These are phyloP conservation scores for Gaeumannomyces sp. DNA, from an alignment of 2,329 filamentous ascomycete species.

Conservation along the genomic window DNA sequence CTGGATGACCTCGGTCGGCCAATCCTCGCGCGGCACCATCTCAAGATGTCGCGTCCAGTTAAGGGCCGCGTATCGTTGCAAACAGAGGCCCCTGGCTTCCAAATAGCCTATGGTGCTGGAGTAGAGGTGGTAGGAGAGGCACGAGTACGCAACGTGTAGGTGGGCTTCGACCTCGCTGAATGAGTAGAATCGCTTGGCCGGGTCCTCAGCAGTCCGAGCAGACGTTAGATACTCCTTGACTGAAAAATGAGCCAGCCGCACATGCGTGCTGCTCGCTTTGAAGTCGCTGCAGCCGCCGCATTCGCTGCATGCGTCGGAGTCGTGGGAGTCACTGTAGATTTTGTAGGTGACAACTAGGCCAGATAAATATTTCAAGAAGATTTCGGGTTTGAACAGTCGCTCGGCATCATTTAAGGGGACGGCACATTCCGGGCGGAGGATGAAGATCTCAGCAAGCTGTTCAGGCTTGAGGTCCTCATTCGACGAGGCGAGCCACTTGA, in stretches of 20 bases:
- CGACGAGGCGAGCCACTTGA: slow-evolving; percentile 1
- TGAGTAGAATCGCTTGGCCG: not conserved
- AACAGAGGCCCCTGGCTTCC: not conserved
- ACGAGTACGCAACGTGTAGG: not conserved
- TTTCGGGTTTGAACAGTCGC: not conserved
- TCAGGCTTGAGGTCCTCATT: not conserved
- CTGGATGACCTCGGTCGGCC: not conserved
- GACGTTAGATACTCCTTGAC: not conserved
- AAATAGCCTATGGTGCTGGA: not conserved
- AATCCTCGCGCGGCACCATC: not conserved
- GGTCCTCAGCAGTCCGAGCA: not conserved
- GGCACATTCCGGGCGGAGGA: not conserved
- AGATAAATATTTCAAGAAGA: not conserved
- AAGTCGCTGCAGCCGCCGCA: no score
- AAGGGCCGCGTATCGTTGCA: not conserved
- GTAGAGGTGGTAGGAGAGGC: not conserved
- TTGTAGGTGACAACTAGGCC: not conserved
- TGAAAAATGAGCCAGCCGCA: not conserved
- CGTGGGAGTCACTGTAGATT: no score
- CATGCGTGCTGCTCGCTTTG: no score
- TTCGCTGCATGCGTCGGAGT: no score
- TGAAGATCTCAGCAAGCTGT: not conserved
- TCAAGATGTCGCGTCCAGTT: not conserved
- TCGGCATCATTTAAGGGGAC: not conserved
- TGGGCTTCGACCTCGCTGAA: not conserved